Percentiles rank a stretch among this genome's conserved stretches.
Conservation (phyloP, 164 flowering plant genomes). For the Platanus orientalis region DNA sequence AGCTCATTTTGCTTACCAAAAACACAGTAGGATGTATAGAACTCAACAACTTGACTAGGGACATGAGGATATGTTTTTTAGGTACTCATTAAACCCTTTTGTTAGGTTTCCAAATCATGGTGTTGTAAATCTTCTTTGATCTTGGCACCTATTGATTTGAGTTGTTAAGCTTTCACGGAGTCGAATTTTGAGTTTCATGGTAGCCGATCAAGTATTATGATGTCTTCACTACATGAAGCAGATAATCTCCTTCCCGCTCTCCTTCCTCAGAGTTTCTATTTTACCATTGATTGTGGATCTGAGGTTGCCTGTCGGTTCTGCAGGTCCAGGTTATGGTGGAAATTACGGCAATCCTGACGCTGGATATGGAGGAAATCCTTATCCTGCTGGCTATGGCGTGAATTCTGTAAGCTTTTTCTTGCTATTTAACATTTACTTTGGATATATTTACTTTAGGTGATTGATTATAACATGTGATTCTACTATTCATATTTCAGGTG, state of each 20-base stretch:
- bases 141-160: no score
- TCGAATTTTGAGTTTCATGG: no score
- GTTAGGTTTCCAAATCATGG: no score
- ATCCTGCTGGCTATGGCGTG: constrained; percentile 64
- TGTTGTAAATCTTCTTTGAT: no score
- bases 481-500: constrained; percentile 33
- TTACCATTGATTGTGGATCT: background rate
- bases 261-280: background rate
- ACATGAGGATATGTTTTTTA: no score
- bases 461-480: background rate
- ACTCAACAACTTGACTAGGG: no score
- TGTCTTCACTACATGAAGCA: no score
- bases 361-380: constrained; percentile 65
- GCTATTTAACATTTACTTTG: background rate
- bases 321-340: constrained; percentile 57
- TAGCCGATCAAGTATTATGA: no score
- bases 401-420: constrained; percentile 51
- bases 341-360: constrained; percentile 63
- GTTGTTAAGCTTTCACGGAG: no score
- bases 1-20: no score
- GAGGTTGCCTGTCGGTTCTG: constrained; percentile 2
- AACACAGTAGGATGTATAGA: no score
- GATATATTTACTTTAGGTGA: background rate
- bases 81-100: no score
- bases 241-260: background rate